Conservation (phyloP, 805 yeast species). For the Suhomyces tanzawaensis region DNA sequence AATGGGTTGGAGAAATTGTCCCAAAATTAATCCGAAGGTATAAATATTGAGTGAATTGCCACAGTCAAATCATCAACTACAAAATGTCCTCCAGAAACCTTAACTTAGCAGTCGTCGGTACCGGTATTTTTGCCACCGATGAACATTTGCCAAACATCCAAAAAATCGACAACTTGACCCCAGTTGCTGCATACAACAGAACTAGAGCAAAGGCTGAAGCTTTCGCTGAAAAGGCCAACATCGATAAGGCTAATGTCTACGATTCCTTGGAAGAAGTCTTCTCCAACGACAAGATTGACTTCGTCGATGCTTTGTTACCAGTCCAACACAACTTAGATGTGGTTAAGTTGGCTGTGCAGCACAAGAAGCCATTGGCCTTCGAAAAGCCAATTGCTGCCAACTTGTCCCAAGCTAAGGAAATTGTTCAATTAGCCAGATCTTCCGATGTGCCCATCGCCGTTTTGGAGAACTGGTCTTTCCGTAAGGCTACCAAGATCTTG, state of each 20-base stretch:
- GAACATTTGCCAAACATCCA: constrained; percentile 75
- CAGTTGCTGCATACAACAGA: constrained; percentile 77
- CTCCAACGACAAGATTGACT: constrained; percentile 63
- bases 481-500: constrained; percentile 54
- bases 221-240: constrained; percentile 65
- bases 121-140: constrained; percentile 86
- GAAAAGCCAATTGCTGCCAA: constrained; percentile 95
- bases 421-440: constrained; percentile 62
- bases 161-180: constrained; percentile 49
- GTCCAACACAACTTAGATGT: constrained; percentile 73
- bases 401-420: constrained; percentile 73
- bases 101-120: constrained; percentile 70
- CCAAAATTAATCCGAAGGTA: too few species aligned
- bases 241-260: constrained; percentile 50
- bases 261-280: constrained; percentile 64
- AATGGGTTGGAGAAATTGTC: too few species aligned
- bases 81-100: constrained; percentile 19
- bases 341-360: constrained; percentile 65
- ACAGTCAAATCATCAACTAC: neutral
- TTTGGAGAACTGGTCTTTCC: constrained; percentile 85
- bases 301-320: constrained; percentile 86
- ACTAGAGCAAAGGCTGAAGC: constrained; percentile 78
- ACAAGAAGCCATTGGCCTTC: constrained; percentile 74
- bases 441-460: constrained; percentile 70
- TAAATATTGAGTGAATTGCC: too few species aligned